Conservation (phyloP, 768 basidiomycete genomes). For the Leccinum variicolor region DNA sequence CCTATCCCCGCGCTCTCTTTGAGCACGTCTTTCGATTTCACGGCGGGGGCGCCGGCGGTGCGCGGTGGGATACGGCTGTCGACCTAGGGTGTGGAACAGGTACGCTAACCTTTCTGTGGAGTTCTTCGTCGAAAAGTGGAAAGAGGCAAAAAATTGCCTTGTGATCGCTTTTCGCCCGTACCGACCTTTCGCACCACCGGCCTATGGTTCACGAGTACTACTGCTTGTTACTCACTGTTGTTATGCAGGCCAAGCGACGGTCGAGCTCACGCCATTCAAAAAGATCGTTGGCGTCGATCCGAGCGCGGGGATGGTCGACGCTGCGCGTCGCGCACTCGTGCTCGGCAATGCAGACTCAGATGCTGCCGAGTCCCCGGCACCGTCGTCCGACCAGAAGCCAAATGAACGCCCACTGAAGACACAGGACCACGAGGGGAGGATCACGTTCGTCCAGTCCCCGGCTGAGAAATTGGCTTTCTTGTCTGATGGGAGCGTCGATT, state of each 20-base stretch:
- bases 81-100: conserved; percentile 89
- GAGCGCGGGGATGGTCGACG: conserved; percentile 63
- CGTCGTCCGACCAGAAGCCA: background rate
- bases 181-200: background rate
- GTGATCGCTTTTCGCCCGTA: background rate
- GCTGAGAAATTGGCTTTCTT: conserved; percentile 59
- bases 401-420: background rate
- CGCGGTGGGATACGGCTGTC: conserved; percentile 54
- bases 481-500: conserved; percentile 55
- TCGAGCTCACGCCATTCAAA: conserved; percentile 52
- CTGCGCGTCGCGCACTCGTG: conserved; percentile 36
- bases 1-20: conserved; percentile 66
- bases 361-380: background rate
- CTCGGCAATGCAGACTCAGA: conserved; percentile 9
- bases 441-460: conserved; percentile 37
- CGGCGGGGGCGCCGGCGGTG: conserved; percentile 6
- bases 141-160: background rate
- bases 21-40: conserved; percentile 64
- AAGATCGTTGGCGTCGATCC: conserved; percentile 73
- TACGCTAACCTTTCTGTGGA: conserved; percentile 24
- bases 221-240: background rate
- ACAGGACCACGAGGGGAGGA: conserved; percentile 1
- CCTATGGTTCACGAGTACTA: no score
- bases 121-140: background rate
- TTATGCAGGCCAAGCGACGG: conserved; percentile 64